Evolutionary conservation across 768 basidiomycete species (phyloP), one percentile per base, ranked within the genome.

Genomic region (Boletus vinaceobasis): DNA sequence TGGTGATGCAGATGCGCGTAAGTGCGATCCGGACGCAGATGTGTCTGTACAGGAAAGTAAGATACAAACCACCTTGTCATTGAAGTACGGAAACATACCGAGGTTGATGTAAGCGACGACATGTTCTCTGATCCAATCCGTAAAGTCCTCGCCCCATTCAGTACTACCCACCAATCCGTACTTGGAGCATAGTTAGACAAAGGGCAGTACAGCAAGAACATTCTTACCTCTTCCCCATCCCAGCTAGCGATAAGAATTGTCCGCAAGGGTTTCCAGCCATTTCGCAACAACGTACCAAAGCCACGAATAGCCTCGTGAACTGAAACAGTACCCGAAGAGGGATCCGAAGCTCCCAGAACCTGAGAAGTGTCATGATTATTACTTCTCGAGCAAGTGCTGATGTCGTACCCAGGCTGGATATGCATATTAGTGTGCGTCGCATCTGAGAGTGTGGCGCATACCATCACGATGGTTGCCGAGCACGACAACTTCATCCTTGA

Each of bases 81-180:
- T 38, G 9, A 57, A 40, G 38, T 40, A 52, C 5, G 26, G 21
- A 44, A 32, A 61, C 71, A 29, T 67, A 73, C 78, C 85, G n/a
- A 93, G 75, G 66, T 98, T 98, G 59, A 97, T 73, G 66, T 98
- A 98, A 7, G 90, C 81, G 17, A 92, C 93, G 45, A 88, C 90
- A 57, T 95, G 81, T 33, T 87, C 75, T 38, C 81, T 77, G 37
- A 98, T 83, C 84, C 88, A 96, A 15, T 82, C 77, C 0, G 84
- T 66, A 64, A 96, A 98, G 66, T 98, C 96, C 69, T 98, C 96
- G 3, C 86, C 93, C 83, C 89, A 97, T 73, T 98, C 96, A 5
- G 91, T 94, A 65, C 87, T 89, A 21, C 96, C 96, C 36, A 91
- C 69, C 42, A 93, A 76, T 23, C 90, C 90, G 50, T 81, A 80